A percentile compares a stretch with the other conserved stretches of the same genome.
Conservation (phyloP, 2,329 filamentous ascomycete species). For the Achaetomium macrosporum region DNA sequence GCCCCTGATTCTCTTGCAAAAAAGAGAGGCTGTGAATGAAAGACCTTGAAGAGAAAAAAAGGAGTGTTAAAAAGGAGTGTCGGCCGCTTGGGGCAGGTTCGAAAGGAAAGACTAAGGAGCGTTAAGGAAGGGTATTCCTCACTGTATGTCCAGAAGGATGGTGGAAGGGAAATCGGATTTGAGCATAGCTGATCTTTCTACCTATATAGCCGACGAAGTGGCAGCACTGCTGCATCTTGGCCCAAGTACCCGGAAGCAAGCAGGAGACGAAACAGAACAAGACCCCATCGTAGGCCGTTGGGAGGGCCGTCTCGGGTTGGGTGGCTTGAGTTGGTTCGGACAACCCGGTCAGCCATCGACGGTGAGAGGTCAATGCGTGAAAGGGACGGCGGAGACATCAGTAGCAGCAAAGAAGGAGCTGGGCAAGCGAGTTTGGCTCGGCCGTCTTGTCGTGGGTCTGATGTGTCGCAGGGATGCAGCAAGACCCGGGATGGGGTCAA, state of each 20-base stretch:
- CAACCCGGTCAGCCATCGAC: not conserved
- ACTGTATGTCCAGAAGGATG: not conserved
- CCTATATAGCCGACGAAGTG: constrained; percentile 1
- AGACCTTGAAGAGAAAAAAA: not conserved
- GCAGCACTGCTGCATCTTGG: not conserved
- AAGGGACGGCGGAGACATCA: not conserved
- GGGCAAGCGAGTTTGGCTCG: not conserved
- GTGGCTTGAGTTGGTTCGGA: not conserved
- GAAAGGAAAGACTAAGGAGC: not conserved
- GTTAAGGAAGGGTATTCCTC: not conserved
- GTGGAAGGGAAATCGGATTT: not conserved
- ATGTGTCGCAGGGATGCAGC: not conserved
- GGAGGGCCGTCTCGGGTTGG: not conserved
- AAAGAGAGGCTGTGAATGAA: not conserved
- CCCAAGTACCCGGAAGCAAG: not conserved
- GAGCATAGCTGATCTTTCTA: not conserved
- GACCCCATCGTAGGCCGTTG: not conserved
- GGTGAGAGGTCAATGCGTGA: not conserved
- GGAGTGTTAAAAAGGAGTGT: constrained; percentile 1
- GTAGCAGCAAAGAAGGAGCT: not conserved
- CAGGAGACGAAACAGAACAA: not conserved
- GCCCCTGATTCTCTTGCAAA: constrained; percentile 3
- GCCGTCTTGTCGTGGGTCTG: not conserved
- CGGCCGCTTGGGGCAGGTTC: not conserved
- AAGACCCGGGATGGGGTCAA: not conserved